Percentiles rank a stretch among this genome's conserved stretches.
Evolutionary conservation across 768 basidiomycete genomes (phyloP).

Genomic region (Rickenella mellea): DNA sequence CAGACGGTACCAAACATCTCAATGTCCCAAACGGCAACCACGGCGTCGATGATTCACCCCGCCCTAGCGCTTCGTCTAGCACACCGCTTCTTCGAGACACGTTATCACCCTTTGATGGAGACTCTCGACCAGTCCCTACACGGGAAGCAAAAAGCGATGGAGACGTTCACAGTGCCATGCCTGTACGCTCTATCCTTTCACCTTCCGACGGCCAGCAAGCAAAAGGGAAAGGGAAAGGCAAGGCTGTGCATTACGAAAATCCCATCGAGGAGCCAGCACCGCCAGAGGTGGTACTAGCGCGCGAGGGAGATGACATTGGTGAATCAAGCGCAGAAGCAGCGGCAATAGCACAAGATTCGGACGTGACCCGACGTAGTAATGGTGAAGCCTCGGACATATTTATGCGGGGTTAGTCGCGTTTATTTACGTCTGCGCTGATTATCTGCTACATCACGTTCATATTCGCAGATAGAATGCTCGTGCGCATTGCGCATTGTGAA

Average conservation of each 20-base stretch:
- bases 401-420: constrained; percentile 54
- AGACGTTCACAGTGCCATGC: constrained; percentile 1
- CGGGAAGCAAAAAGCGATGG: neutral
- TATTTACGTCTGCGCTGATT: constrained; percentile 3
- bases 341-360: constrained; percentile 11
- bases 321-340: constrained; percentile 60
- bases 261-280: constrained; percentile 31
- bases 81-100: constrained; percentile 3
- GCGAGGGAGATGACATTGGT: constrained; percentile 45
- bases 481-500: constrained; percentile 60
- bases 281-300: constrained; percentile 57
- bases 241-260: constrained; percentile 14
- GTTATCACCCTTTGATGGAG: neutral
- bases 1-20: neutral
- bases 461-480: constrained; percentile 76
- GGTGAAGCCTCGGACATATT: constrained; percentile 34
- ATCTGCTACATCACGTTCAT: constrained; percentile 13
- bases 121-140: neutral
- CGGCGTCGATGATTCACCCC: neutral
- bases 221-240: constrained; percentile 16
- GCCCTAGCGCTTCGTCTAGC: neutral
- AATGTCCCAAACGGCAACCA: neutral
- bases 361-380: constrained; percentile 13
- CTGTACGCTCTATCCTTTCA: neutral
- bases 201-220: neutral